A percentile compares a stretch with the other conserved stretches of the same genome.
phyloP scores from a whole-genome alignment of 1,139 yeast genomes.

The Pichia kudriavzevii region DNA sequence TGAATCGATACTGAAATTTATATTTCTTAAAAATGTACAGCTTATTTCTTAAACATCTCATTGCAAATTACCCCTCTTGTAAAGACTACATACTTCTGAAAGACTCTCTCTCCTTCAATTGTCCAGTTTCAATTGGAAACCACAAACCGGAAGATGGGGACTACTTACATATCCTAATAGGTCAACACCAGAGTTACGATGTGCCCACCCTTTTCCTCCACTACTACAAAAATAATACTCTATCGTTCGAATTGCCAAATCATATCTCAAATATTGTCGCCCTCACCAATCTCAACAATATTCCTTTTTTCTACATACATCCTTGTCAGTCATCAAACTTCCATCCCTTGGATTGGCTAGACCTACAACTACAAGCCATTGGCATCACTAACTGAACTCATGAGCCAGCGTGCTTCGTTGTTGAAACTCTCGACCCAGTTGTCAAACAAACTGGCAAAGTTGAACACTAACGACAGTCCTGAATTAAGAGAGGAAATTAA shows the following conservation, averaged over 20 bases:
- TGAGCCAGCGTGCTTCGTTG: slow-evolving; percentile 48
- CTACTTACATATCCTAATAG: neutral
- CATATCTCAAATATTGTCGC: too few relatives aligned
- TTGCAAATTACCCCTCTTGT: neutral
- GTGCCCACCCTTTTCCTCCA: slow-evolving; percentile 1
- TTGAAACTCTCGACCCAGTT: slow-evolving; percentile 56
- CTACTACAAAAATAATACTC: slow-evolving; percentile 12
- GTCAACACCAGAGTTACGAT: neutral
- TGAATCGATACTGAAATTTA: neutral
- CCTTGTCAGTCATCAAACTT: slow-evolving; percentile 2
- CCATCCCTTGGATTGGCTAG: too few relatives aligned
- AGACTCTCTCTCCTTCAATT: too few relatives aligned
- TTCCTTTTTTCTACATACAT: slow-evolving; percentile 3
- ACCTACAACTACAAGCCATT: too few relatives aligned
- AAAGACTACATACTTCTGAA: too few relatives aligned
- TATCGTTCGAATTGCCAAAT: neutral
- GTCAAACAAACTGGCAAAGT: slow-evolving; percentile 41
- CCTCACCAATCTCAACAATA: too few relatives aligned
- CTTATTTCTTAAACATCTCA: neutral
- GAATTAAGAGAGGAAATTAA: slow-evolving; percentile 41
- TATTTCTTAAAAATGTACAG: neutral
- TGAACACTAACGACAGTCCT: slow-evolving; percentile 42
- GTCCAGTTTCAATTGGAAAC: too few relatives aligned
- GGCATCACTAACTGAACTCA: slow-evolving; percentile 36
- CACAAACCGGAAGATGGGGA: too few relatives aligned